Percentiles rank a stretch among this genome's conserved stretches.
These are phyloP conservation scores for Sphaerulina populicola DNA, from an alignment of 2,329 filamentous ascomycete genomes.

Conservation along the genomic window DNA sequence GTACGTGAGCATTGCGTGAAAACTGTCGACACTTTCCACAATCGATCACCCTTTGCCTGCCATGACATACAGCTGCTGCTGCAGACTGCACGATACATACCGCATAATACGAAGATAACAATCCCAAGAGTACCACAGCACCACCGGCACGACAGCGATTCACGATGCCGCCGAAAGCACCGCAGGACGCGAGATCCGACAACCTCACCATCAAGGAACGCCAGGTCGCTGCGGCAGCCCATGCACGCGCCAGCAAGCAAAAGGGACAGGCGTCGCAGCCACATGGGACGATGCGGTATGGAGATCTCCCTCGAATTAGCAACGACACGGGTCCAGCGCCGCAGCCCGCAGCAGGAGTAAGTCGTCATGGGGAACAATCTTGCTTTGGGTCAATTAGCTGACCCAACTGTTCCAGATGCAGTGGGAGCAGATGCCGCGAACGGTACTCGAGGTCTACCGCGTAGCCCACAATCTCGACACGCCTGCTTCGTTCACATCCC, in stretches of 20 bases:
- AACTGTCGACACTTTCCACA: neutral
- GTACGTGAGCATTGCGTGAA: too few species aligned
- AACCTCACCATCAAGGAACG: conserved; percentile 37
- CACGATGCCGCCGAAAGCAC: conserved; percentile 27
- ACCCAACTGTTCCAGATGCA: conserved; percentile 39
- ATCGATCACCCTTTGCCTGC: neutral
- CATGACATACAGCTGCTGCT: conserved; percentile 1
- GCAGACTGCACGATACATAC: conserved; percentile 1
- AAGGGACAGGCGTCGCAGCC: conserved; percentile 21
- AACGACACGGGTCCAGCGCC: conserved; percentile 14
- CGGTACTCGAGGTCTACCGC: conserved; percentile 65
- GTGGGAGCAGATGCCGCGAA: conserved; percentile 60
- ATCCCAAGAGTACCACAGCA: neutral
- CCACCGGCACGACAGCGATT: neutral
- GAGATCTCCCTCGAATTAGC: conserved; percentile 24
- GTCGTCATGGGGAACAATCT: neutral
- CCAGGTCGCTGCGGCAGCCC: conserved; percentile 34
- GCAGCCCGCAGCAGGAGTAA: conserved; percentile 12
- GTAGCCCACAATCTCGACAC: conserved; percentile 63
- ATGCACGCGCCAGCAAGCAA: conserved; percentile 33
- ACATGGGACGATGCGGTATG: conserved; percentile 24
- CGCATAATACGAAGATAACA: neutral
- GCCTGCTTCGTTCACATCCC: conserved; percentile 57
- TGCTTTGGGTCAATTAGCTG: neutral
- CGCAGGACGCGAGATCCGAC: conserved; percentile 34